These are phyloP conservation scores for Fusarium mangiferae DNA, from an alignment of 2,329 filamentous ascomycete species.

Conservation along the genomic window DNA sequence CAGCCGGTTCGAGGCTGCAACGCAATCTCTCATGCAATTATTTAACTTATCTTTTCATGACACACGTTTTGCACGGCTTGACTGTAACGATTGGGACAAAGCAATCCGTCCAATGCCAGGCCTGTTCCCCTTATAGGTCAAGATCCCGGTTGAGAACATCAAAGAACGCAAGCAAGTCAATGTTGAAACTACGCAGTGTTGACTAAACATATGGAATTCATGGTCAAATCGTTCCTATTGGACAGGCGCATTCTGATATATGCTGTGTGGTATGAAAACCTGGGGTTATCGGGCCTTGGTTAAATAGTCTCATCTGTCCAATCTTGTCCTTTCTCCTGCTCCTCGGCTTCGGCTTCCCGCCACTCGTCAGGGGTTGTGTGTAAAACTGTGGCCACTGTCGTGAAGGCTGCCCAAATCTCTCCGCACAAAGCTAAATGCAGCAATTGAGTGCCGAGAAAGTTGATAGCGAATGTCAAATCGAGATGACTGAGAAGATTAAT, in stretches of 20 bases:
- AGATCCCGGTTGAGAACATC: neutral
- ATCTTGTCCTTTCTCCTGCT: constrained; percentile 13
- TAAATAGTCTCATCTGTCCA: constrained; percentile 13
- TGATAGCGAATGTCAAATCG: constrained; percentile 54
- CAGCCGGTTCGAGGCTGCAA: neutral
- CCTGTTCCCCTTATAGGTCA: neutral
- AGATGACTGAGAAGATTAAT: constrained; percentile 51
- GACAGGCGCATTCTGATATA: neutral
- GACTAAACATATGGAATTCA: neutral
- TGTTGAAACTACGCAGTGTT: neutral
- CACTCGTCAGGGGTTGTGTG: constrained; percentile 31
- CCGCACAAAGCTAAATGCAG: constrained; percentile 46
- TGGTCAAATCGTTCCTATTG: neutral
- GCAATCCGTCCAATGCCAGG: neutral
- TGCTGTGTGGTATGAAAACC: neutral
- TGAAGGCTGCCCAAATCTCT: constrained; percentile 30
- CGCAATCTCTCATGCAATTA: neutral
- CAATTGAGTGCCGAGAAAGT: constrained; percentile 59
- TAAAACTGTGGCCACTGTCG: constrained; percentile 19
- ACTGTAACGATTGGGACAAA: neutral
- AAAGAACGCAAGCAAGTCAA: neutral
- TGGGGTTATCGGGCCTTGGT: neutral
- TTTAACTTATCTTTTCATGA: neutral
- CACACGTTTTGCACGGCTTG: neutral
- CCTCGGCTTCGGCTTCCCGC: constrained; percentile 28